Base-by-base conservation (phyloP, 2,329 filamentous ascomycete species). In the Aspergillus tamarii region DNA sequence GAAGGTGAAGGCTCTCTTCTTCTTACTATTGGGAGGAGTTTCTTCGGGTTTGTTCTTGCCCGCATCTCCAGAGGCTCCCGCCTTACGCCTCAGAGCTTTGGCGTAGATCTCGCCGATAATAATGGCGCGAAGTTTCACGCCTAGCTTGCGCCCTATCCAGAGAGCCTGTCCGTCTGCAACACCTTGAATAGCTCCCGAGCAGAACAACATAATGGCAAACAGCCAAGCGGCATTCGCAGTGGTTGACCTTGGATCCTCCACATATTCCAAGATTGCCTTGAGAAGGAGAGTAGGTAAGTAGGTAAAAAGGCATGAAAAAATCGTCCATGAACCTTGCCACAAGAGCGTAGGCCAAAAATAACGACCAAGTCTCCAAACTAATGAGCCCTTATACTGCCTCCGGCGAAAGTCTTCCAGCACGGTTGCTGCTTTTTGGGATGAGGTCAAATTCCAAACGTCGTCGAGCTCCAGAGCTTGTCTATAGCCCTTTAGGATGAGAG, bases 31-130 rank as follows among this genome's bases (percentile, higher is more conserved):
- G 65, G 77, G 82, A 66, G 69, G 75, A 61, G 61, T 63, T n/a
- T 82, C 75, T 59, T 83, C 78, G 10, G 82, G 79, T 59, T 85
- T 83, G 36, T 92, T 91, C 19, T 95, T 83, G 0, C 90, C 84
- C 59, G 90, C 89, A 69, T 98, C 93, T 43, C 84, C 85, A 21
- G 89, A 87, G 10, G 94, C 89, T 26, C 93, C 90, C 21, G 93
- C 94, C 78, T 96, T 96, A 70, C 95, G 89, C 67, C 96, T 89
- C 21, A 99, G 85, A 1, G 95, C 93, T 81, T 99, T 99, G 62
- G 93, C 92, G 76, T 99, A 99, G 54, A 99, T 95, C 74, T 99
- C 95, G 61, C 95, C 95, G 69, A 99, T 93, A 66, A 99, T 93
- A 74, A 99, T 95, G 57, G 95, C 94, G 66, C 94, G 91, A 50